Percentiles rank a stretch among this genome's conserved stretches.
Conservation (phyloP, 208 protist species). For the Trypanosomatidae sp. region DNA sequence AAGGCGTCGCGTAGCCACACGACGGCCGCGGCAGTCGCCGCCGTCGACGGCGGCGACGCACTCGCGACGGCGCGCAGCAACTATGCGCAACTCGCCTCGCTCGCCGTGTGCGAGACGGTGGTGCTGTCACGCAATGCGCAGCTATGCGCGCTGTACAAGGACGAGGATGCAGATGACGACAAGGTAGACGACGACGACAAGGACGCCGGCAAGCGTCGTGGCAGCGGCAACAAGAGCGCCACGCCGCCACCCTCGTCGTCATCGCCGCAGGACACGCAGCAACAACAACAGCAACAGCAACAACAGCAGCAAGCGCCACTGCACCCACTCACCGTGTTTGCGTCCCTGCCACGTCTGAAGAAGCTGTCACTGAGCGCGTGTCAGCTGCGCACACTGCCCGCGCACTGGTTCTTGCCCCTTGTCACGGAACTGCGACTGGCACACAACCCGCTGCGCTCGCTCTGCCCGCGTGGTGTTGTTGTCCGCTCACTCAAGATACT, state of each 20-base stretch:
- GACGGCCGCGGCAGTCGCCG: too few species aligned
- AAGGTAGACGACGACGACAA: not conserved
- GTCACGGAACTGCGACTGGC: conserved; percentile 70
- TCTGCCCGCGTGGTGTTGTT: conserved; percentile 72
- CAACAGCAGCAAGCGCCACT: conserved; percentile 4
- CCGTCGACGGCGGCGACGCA: conserved; percentile 2
- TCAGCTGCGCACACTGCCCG: conserved; percentile 34
- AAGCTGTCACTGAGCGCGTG: conserved; percentile 79
- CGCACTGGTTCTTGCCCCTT: conserved; percentile 60
- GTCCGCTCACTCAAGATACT: conserved; percentile 72
- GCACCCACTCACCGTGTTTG: conserved; percentile 72
- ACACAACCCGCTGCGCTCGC: conserved; percentile 40
- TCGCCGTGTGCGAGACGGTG: conserved; percentile 46
- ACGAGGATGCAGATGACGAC: conserved; percentile 2
- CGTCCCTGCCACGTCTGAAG: conserved; percentile 31
- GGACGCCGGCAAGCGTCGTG: not conserved
- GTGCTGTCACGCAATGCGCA: conserved; percentile 60
- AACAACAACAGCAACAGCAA: not conserved
- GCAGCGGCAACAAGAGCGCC: not conserved
- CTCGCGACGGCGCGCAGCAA: conserved; percentile 18
- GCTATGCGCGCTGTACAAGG: conserved; percentile 17
- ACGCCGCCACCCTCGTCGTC: not conserved
- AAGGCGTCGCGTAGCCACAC: not conserved
- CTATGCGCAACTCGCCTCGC: conserved; percentile 24
- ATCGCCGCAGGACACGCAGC: not conserved